Conservation (phyloP, 2,329 filamentous ascomycete genomes). For the Ophiocordyceps polyrhachis-furcata region DNA sequence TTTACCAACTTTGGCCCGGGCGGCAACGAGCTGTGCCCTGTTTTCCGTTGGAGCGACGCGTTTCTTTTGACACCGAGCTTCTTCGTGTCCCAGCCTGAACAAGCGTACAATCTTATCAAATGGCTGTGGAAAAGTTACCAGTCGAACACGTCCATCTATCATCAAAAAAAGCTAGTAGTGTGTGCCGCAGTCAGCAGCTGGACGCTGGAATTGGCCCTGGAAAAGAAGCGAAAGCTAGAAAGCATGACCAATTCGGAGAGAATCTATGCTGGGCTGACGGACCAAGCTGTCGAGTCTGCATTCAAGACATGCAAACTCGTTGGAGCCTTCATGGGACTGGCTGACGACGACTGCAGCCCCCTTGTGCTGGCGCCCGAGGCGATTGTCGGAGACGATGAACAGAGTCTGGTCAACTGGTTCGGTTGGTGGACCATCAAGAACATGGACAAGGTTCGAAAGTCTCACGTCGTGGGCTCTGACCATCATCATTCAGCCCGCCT, state of each 20-base stretch:
- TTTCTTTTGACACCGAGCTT: conserved; percentile 25
- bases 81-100: conserved; percentile 17
- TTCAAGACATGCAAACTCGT: conserved; percentile 8
- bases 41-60: conserved; percentile 15
- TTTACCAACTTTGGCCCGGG: background rate
- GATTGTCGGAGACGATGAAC: conserved; percentile 40
- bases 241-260: background rate
- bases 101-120: conserved; percentile 16
- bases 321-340: conserved; percentile 4
- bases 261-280: background rate
- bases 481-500: conserved; percentile 5
- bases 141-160: conserved; percentile 1
- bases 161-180: conserved; percentile 11
- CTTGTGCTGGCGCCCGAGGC: conserved; percentile 25
- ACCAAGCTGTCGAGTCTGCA: conserved; percentile 5
- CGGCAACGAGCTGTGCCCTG: conserved; percentile 6
- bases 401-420: conserved; percentile 45
- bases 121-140: conserved; percentile 13
- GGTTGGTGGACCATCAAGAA: conserved; percentile 34
- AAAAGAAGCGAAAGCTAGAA: conserved; percentile 4
- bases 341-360: conserved; percentile 8
- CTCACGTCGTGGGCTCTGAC: conserved; percentile 33
- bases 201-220: conserved; percentile 10
- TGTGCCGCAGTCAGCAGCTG: conserved; percentile 12
- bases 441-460: conserved; percentile 32